Evolutionary conservation across 2,329 filamentous ascomycete genomes (phyloP).

Genomic region (Lecanosticta acicola): DNA sequence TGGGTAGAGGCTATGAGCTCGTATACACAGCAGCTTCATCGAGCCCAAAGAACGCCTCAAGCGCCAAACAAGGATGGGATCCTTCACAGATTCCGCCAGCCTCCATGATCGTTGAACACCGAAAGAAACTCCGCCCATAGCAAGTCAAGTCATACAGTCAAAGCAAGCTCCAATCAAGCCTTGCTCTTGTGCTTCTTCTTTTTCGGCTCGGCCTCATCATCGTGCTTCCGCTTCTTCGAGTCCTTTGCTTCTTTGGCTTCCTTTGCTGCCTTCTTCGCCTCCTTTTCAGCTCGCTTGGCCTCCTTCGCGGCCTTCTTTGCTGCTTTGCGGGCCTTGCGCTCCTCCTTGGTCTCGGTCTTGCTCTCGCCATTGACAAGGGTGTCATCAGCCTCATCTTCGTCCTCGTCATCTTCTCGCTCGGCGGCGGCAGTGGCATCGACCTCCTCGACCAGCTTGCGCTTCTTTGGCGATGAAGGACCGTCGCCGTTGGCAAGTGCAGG

Average conservation of each 20-base stretch:
- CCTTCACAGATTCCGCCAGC: no score
- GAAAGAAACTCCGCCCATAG: no score
- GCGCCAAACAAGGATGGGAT: no score
- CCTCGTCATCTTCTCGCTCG: constrained; percentile 38
- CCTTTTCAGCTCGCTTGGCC: constrained; percentile 35
- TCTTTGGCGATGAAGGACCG: constrained; percentile 41
- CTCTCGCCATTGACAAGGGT: constrained; percentile 21
- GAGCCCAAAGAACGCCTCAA: no score
- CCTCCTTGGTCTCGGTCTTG: constrained; percentile 25
- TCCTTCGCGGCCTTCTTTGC: constrained; percentile 25
- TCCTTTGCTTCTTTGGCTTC: constrained; percentile 16
- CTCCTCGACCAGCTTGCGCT: constrained; percentile 45
- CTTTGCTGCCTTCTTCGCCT: constrained; percentile 34
- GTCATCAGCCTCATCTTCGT: constrained; percentile 33
- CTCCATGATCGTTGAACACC: no score
- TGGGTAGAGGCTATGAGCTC: no score
- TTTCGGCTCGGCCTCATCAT: constrained; percentile 49
- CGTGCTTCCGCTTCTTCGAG: constrained; percentile 36
- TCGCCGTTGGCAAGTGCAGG: constrained; percentile 51
- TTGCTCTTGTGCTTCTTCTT: constrained; percentile 27
- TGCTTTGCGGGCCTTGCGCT: constrained; percentile 22
- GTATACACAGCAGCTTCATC: no score
- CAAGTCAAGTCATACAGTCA: no score
- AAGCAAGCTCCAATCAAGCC: no score
- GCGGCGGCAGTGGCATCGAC: constrained; percentile 39